Percentiles rank a stretch among this genome's conserved stretches.
Conservation (phyloP, 2,329 filamentous ascomycete species). For the Thielaviopsis musarum region DNA sequence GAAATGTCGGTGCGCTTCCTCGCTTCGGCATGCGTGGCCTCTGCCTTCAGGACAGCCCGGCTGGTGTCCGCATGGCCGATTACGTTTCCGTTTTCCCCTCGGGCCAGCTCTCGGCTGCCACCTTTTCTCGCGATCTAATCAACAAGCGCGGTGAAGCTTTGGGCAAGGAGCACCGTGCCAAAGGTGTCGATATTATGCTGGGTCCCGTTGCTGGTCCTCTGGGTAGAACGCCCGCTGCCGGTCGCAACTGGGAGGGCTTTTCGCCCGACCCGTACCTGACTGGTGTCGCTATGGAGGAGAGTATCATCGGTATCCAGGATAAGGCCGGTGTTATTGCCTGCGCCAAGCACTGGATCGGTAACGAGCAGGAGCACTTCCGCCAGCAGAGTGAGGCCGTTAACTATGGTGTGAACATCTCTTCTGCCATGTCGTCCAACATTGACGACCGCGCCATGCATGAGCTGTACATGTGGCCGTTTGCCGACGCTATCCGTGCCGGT, state of each 20-base stretch:
- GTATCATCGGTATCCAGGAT: constrained; percentile 68
- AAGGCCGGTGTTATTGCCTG: constrained; percentile 68
- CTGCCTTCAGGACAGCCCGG: constrained; percentile 76
- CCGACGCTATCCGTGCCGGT: constrained; percentile 51
- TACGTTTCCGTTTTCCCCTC: constrained; percentile 69
- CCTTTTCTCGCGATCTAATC: constrained; percentile 60
- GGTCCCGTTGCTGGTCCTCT: constrained; percentile 30
- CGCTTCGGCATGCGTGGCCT: constrained; percentile 52
- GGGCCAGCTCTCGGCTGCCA: constrained; percentile 65
- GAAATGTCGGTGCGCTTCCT: constrained; percentile 54
- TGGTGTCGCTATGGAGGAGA: constrained; percentile 54
- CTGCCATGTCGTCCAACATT: constrained; percentile 42
- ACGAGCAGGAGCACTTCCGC: constrained; percentile 68
- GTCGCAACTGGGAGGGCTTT: constrained; percentile 49
- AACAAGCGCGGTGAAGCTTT: constrained; percentile 30
- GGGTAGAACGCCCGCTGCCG: constrained; percentile 28
- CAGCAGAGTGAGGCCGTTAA: constrained; percentile 37
- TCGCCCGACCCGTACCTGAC: constrained; percentile 60
- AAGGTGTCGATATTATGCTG: constrained; percentile 61
- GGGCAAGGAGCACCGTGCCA: constrained; percentile 49
- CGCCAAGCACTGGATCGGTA: constrained; percentile 58
- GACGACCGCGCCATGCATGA: constrained; percentile 63
- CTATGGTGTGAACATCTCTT: constrained; percentile 42
- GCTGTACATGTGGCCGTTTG: constrained; percentile 64
- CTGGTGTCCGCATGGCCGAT: constrained; percentile 63